Percentiles rank a stretch among this genome's conserved stretches.
These are phyloP conservation scores for Boletus rufocinnamomeus DNA, from an alignment of 768 basidiomycete genomes.

Conservation along the genomic window DNA sequence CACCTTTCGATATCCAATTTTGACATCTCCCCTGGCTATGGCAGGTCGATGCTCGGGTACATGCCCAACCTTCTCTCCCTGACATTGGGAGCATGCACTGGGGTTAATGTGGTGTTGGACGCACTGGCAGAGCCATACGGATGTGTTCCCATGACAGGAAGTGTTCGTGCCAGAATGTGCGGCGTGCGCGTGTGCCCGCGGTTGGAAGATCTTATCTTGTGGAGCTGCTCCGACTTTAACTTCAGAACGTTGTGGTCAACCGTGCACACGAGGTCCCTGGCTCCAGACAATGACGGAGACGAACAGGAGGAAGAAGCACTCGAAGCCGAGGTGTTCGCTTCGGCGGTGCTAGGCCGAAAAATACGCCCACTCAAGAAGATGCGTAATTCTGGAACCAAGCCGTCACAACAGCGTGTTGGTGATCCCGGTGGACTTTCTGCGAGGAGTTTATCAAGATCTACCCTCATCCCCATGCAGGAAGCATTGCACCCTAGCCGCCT, in stretches of 20 bases:
- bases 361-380: constrained; percentile 41
- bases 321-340: constrained; percentile 26
- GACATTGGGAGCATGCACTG: constrained; percentile 48
- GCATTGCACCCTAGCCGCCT: constrained; percentile 38
- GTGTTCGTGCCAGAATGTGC: constrained; percentile 22
- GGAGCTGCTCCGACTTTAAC: constrained; percentile 50
- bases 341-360: constrained; percentile 29
- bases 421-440: constrained; percentile 15
- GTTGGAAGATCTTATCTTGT: constrained; percentile 52
- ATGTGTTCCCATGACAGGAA: constrained; percentile 13
- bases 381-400: constrained; percentile 17
- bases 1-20: constrained; percentile 53
- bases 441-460: constrained; percentile 31
- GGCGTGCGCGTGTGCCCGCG: constrained; percentile 52
- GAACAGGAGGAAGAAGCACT: constrained; percentile 12
- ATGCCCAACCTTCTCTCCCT: constrained; percentile 51
- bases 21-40: constrained; percentile 41
- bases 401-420: constrained; percentile 15
- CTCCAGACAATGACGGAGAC: constrained; percentile 17
- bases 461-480: constrained; percentile 41
- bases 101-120: constrained; percentile 43
- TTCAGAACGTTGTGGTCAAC: constrained; percentile 39
- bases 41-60: constrained; percentile 50
- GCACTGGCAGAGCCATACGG: constrained; percentile 43
- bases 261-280: constrained; percentile 37